phyloP scores from a whole-genome alignment of 495 filamentous ascomycete genomes.

The Penicillium malachiteum region DNA sequence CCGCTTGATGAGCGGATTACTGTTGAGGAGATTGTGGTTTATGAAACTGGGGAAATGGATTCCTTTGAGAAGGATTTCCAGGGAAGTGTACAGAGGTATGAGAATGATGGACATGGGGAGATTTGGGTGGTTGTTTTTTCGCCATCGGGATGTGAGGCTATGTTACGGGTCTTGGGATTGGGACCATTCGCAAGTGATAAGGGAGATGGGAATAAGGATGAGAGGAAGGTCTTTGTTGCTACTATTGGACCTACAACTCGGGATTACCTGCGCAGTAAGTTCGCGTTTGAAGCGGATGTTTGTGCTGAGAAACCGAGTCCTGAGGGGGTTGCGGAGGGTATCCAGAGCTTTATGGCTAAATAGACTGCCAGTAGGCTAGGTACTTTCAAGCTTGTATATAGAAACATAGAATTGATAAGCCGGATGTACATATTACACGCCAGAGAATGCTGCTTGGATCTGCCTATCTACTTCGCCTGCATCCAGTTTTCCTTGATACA shows the following conservation, averaged over 20 bases:
- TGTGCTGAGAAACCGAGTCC: slow-evolving; percentile 80
- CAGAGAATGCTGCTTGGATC: too few species aligned
- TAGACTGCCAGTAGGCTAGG: too few species aligned
- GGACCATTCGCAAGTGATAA: slow-evolving; percentile 13
- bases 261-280: slow-evolving; percentile 64
- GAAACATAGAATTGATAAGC: too few species aligned
- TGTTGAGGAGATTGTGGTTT: slow-evolving; percentile 79
- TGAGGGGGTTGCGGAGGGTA: slow-evolving; percentile 73
- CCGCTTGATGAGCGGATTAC: slow-evolving; percentile 43
- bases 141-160: slow-evolving; percentile 79
- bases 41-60: slow-evolving; percentile 78
- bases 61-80: slow-evolving; percentile 69
- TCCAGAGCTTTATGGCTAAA: slow-evolving; percentile 45
- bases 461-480: too few species aligned
- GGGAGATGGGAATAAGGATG: neutral
- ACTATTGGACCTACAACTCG: slow-evolving; percentile 95
- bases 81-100: slow-evolving; percentile 20
- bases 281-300: slow-evolving; percentile 75
- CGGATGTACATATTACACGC: neutral
- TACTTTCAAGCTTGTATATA: too few species aligned
- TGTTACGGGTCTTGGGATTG: slow-evolving; percentile 64
- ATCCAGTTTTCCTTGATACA: neutral
- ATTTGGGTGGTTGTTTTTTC: slow-evolving; percentile 95
- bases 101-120: slow-evolving; percentile 1
- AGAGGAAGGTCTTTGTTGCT: slow-evolving; percentile 58